Evolutionary conservation across 1,284 basidiomycete species (phyloP), one percentile per base, ranked within the genome.

Genomic region (Apiotrichum mycotoxinovorans): DNA sequence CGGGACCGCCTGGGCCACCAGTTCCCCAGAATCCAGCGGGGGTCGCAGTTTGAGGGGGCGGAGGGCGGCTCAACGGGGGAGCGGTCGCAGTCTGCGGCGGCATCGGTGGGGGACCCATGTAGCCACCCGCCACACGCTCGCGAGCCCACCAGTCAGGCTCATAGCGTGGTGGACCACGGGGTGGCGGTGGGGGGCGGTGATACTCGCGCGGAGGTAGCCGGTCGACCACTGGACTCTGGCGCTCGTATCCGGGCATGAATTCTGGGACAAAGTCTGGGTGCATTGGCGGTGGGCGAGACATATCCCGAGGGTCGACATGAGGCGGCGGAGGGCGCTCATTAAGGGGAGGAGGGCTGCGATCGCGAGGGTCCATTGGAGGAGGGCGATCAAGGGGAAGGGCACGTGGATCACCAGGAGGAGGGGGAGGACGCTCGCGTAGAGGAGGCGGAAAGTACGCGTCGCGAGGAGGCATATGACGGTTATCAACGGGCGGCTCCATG

Each of bases 121-220:
- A 38, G 1, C 35, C 20, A 4, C 35, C n/a, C 45, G 12, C 42
- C 4, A 22, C 23, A 18, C 38, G 49, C n/a, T 27, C 49, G 23
- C 35, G 47, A 4, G 26, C 49, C 49, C 49, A 51, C 49, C 49
- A 51, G 46, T 48, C 46, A n/a, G 40, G 37, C 8, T 51, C 49
- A 27, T 41, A 51, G n/a, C 49, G 49, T n/a, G 27, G 18, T 1
- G 25, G 49, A 11, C 8, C 23, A 12, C 35, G 49, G 1, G 37
- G 14, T 27, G 47, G 35, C 22, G 25, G 35, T 1, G 47, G 47
- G 20, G 17, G 35, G 47, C 37, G 18, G 25, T 20, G 47, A 22
- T 15, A 35, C 18, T 49, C 47, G 10, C 34, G 23, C 4, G 46
- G 46, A 14, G 35, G 23, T 11, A 15, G 47, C 11, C 14, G 27